phyloP scores from a whole-genome alignment of 2,329 filamentous ascomycete species.

The Trichoderma sp. region DNA sequence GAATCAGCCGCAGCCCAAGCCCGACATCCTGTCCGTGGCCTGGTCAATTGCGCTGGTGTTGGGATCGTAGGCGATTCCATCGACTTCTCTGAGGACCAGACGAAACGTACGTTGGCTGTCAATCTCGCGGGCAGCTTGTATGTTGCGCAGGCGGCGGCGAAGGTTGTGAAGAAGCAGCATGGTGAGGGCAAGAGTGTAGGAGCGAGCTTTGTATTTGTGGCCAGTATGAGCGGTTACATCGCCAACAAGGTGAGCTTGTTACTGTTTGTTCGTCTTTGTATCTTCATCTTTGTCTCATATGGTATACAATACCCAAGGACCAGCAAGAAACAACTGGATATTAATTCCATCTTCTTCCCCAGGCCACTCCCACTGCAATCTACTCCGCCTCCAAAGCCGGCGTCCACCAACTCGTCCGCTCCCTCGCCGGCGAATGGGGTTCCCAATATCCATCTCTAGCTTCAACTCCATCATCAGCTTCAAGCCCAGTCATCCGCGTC shows the following conservation, averaged over 20 bases:
- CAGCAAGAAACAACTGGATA: not conserved
- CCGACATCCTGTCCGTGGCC: constrained; percentile 29
- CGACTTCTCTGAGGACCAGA: constrained; percentile 27
- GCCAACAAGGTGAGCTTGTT: constrained; percentile 36
- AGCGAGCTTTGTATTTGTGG: constrained; percentile 48
- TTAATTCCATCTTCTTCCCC: not conserved
- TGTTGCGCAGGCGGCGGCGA: constrained; percentile 44
- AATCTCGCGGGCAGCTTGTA: constrained; percentile 50
- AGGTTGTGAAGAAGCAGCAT: constrained; percentile 41
- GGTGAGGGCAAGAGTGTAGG: constrained; percentile 22
- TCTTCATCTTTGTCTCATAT: not conserved
- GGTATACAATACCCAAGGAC: not conserved
- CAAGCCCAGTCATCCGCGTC: not conserved
- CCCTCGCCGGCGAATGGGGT: constrained; percentile 51
- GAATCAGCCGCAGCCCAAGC: constrained; percentile 13
- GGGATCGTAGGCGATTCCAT: constrained; percentile 28
- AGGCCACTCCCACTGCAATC: constrained; percentile 38
- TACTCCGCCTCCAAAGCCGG: constrained; percentile 56
- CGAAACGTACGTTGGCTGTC: constrained; percentile 33
- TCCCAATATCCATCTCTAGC: constrained; percentile 33
- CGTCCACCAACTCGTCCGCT: constrained; percentile 49
- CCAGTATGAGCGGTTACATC: constrained; percentile 49
- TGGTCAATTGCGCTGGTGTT: constrained; percentile 34
- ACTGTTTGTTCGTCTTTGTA: constrained; percentile 5
- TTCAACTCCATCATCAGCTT: constrained; percentile 42